Evolutionary conservation across 257 asterid species (phyloP).

Genomic region (Apocynum venetum): DNA sequence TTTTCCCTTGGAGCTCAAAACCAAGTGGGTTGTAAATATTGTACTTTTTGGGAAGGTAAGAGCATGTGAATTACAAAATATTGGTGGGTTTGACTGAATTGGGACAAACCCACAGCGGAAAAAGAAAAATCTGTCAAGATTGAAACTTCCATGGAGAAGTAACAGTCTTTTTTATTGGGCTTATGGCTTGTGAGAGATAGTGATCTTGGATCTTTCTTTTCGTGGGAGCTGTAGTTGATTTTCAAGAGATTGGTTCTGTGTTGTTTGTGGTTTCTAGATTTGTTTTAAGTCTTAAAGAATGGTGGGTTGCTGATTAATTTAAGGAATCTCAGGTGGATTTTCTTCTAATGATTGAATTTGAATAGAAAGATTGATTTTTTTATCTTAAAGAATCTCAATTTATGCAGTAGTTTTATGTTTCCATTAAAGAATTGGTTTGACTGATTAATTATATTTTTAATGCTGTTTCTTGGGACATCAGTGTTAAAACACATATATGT

Average conservation of each 20-base stretch:
- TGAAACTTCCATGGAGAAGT: slow-evolving; percentile 1
- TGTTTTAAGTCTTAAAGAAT: slow-evolving; percentile 20
- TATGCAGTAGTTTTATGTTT: slow-evolving; percentile 21
- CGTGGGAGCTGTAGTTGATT: slow-evolving; percentile 14
- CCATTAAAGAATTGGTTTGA: slow-evolving; percentile 50
- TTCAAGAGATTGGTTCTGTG: slow-evolving; percentile 41
- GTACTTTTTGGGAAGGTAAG: slow-evolving; percentile 24
- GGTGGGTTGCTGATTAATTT: slow-evolving; percentile 41
- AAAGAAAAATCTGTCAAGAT: slow-evolving; percentile 21
- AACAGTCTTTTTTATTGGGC: slow-evolving; percentile 19
- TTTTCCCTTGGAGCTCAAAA: slow-evolving; percentile 46
- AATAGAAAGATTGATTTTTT: slow-evolving; percentile 30
- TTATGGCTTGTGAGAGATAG: not conserved
- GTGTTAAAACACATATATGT: slow-evolving; percentile 18
- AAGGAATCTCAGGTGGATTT: slow-evolving; percentile 46
- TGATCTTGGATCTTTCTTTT: slow-evolving; percentile 16
- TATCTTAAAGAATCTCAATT: slow-evolving; percentile 44
- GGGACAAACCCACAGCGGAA: slow-evolving; percentile 26
- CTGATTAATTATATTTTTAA: slow-evolving; percentile 32
- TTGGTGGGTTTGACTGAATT: slow-evolving; percentile 43
- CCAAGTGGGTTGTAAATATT: slow-evolving; percentile 41
- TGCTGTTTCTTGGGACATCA: slow-evolving; percentile 41
- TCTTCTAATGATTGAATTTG: slow-evolving; percentile 62
- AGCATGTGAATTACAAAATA: slow-evolving; percentile 51
- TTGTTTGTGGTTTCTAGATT: slow-evolving; percentile 16